Percentiles rank a stretch among this genome's conserved stretches.
Conservation (phyloP, 257 asterid species). For the Gentiana straminea region DNA sequence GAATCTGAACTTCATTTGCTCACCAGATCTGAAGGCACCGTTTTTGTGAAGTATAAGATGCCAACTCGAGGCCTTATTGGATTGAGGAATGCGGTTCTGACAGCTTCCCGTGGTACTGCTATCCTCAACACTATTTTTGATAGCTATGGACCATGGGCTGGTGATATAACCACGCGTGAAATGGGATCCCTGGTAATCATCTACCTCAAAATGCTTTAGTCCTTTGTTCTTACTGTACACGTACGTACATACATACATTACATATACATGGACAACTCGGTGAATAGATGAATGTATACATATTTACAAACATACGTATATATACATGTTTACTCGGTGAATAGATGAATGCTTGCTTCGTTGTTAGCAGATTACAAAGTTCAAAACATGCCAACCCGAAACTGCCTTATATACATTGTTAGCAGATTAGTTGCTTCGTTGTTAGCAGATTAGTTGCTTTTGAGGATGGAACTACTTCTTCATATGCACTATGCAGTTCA, state of each 20-base stretch:
- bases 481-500: conserved; percentile 83
- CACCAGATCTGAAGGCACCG: conserved; percentile 70
- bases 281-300: too few species aligned
- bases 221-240: too few species aligned
- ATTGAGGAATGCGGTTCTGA: conserved; percentile 70
- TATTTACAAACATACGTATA: too few species aligned
- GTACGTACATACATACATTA: too few species aligned
- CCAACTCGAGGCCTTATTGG: conserved; percentile 99
- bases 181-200: conserved; percentile 79
- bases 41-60: conserved; percentile 66
- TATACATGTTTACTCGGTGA: too few species aligned
- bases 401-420: too few species aligned
- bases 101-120: conserved; percentile 96
- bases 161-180: conserved; percentile 92
- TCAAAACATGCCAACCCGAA: too few species aligned
- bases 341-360: too few species aligned
- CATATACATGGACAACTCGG: too few species aligned
- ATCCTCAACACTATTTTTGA: conserved; percentile 85
- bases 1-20: conserved; percentile 8
- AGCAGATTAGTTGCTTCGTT: neutral
- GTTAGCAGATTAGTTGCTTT: conserved; percentile 91
- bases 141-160: conserved; percentile 92
- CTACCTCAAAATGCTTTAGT: neutral
- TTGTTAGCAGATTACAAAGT: too few species aligned
- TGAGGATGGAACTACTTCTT: conserved; percentile 81